Base-by-base conservation (phyloP, 2,329 filamentous ascomycete genomes). In the Aspergillus sp. region DNA sequence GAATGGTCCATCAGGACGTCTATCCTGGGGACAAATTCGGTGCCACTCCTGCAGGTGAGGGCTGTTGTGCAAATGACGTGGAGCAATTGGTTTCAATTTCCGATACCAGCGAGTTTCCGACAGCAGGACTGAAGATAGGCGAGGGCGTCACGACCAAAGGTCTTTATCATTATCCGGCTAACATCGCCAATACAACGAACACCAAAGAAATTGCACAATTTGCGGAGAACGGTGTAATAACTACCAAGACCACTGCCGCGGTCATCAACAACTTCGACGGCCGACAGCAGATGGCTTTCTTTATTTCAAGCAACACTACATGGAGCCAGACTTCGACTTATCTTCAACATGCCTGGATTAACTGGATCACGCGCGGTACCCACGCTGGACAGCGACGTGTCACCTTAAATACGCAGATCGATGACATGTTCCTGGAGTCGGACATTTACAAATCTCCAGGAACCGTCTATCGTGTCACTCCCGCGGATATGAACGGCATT, bases 211-310 rank as follows among this genome's bases (percentile, higher is more conserved):
- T 83, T 54, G 80, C 79, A 5, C 65, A 72, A 23, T 82, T 82
- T 57, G 73, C 65, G 5, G 62, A 72, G n/a, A 69, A 69, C 49
- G 72, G 70, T 2, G 58, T 62, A 7, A 73, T 70, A 51, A 47
- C 60, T 2, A 59, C 49, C 10, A 62, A 62, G 22, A 73, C 70
- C 17, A 77, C 73, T 20, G 81, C 80, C 43, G 80, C 73, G 35
- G 78, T 84, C 45, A 81, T 83, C 60, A 83, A 82, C 60, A 74
- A 75, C 49, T 76, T 81, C 53, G 69, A 69, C 46, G 73, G 72
- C 12, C 73, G 81, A 51, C 71, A 83, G 65, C 79, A 83, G 63
- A 81, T 83, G 77, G 80, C 74, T 3, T 83, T 78, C 68, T 83
- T 83, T 66, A 74, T 77, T 46, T 65, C 69, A 13, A 81, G 78